phyloP scores from a whole-genome alignment of 192 early-diverging fungal species.

The Backusella liffmaniae region DNA sequence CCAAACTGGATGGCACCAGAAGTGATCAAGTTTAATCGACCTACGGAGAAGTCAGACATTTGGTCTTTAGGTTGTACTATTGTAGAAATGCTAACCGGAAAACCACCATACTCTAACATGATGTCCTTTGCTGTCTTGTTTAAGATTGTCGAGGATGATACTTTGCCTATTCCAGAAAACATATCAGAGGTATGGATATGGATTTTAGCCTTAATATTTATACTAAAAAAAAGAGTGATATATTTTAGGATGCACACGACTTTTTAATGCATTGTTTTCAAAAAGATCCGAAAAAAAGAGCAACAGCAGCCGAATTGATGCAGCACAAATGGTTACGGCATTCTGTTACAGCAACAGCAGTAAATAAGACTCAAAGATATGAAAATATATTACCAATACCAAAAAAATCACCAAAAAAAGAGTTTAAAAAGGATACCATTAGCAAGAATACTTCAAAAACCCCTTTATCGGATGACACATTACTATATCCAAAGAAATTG shows the following conservation, averaged over 20 bases:
- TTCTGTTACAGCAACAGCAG: not conserved
- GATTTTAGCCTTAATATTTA: not conserved
- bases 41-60: constrained; percentile 86
- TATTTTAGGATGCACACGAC: constrained; percentile 36
- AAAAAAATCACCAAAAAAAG: not conserved
- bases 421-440: not conserved
- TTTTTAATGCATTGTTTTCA: constrained; percentile 85
- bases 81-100: constrained; percentile 89
- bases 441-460: not conserved
- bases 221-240: not conserved
- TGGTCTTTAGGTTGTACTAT: constrained; percentile 95
- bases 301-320: constrained; percentile 71
- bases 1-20: constrained; percentile 91
- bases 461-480: not conserved
- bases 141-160: constrained; percentile 89
- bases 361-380: not conserved
- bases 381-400: not conserved
- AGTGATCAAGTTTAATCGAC: constrained; percentile 88
- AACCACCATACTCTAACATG: constrained; percentile 85
- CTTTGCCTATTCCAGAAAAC: constrained; percentile 79
- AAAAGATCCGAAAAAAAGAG: constrained; percentile 71
- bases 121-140: constrained; percentile 90
- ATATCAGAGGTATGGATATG: constrained; percentile 51
- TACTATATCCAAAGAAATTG: not conserved
- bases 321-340: constrained; percentile 62